Evolutionary conservation across 768 basidiomycete species (phyloP), one percentile per base, ranked within the genome.

Genomic region (Rhizopogon vesiculosus): DNA sequence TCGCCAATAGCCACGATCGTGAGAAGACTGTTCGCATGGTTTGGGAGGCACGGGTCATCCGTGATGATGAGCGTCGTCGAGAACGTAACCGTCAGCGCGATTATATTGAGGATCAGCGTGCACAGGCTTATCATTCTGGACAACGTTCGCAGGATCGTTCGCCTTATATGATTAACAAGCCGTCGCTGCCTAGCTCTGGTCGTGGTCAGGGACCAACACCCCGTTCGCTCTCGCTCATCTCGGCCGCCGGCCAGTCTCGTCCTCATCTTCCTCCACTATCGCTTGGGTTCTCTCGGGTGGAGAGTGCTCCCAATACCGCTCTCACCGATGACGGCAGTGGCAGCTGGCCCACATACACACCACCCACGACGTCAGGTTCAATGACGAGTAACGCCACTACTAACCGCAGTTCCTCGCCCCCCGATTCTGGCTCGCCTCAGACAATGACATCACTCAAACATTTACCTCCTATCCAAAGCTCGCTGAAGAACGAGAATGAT

Each of bases 1-100:
- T 81, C 67, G 86, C 86, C 6, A 86, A 84, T 65, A 85, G 81
- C 55, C 84, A 87, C 57, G 91, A 92, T 63, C 77, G 84, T 39
- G 81, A 84, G 63, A 82, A 83, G 55, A 82, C 81, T 0, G 73
- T 91, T 45, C 77, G 76, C 55, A 66, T 69, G 28, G 68, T 77
- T 45, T 80, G 78, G 78, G 73, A 78, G 45, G 74, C 60, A 66
- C 71, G 71, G 19, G 59, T 68, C 22, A 54, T 59, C 22, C 71
- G 69, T n/a, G 64, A 72, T 18, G 33, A 25, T 76, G 59, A 66
- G 61, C 56, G 67, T 64, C 56, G 64, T 55, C 56, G 64, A 56
- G 58, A 54, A 57, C 61, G 45, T 55, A 59, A 43, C 62, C 64
- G 28, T 51, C 49, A 33, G 35, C 53, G 51, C 35, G 54, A 55